Percentiles rank a stretch among this genome's conserved stretches.
These are phyloP conservation scores for Musa schizocarpa DNA, from an alignment of 176 grass and related monocot genomes.

Conservation along the genomic window DNA sequence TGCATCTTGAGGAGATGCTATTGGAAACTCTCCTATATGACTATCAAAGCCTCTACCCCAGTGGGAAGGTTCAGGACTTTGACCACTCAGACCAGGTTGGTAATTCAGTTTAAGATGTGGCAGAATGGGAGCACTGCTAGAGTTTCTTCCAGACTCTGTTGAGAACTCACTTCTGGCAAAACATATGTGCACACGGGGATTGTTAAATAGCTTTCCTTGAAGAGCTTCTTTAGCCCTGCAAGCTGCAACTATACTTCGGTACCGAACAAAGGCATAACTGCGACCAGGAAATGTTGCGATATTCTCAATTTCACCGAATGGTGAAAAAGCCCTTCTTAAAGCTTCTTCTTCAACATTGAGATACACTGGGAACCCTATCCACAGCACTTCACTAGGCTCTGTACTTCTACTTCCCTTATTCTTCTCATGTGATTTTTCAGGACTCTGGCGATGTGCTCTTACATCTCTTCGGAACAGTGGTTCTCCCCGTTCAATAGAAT, in stretches of 20 bases:
- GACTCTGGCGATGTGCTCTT: conserved; percentile 29
- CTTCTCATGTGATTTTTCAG: conserved; percentile 55
- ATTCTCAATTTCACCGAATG: conserved; percentile 70
- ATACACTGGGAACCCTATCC: conserved; percentile 78
- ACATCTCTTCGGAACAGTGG: conserved; percentile 27
- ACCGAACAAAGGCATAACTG: conserved; percentile 79
- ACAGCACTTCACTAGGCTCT: conserved; percentile 89
- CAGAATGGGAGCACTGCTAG: conserved; percentile 13
- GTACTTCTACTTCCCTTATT: conserved; percentile 41
- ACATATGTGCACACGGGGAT: conserved; percentile 81
- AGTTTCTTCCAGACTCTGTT: conserved; percentile 34
- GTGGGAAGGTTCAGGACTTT: conserved; percentile 29
- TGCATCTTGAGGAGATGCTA: conserved; percentile 29
- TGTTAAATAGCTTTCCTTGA: conserved; percentile 91
- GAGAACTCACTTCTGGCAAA: conserved; percentile 64
- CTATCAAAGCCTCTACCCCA: conserved; percentile 36
- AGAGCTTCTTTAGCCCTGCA: conserved; percentile 89
- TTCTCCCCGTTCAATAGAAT: conserved; percentile 29
- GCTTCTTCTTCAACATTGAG: conserved; percentile 56
- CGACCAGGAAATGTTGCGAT: conserved; percentile 82
- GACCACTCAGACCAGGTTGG: conserved; percentile 16
- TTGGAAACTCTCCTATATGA: conserved; percentile 36
- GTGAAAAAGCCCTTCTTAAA: conserved; percentile 62
- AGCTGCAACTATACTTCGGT: conserved; percentile 57
- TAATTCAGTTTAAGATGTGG: conserved; percentile 28